These are phyloP conservation scores for Oryza meyeriana DNA, from an alignment of 176 grass and related monocot species.

Conservation along the genomic window DNA sequence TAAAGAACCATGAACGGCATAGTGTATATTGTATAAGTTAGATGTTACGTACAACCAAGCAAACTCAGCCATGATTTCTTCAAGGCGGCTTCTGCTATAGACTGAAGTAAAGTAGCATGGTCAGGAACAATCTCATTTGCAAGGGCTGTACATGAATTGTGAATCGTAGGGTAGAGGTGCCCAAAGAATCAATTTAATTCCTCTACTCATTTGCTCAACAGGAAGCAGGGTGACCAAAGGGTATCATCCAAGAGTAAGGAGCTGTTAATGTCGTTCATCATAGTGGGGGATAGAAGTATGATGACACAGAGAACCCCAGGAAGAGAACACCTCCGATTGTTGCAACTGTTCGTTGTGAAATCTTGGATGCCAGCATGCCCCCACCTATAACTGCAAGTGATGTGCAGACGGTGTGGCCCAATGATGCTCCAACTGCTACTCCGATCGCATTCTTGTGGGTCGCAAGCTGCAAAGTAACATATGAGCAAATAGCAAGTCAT, in stretches of 20 bases:
- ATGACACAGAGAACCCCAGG: constrained; percentile 75
- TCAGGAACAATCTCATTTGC: not conserved
- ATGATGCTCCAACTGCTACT: constrained; percentile 69
- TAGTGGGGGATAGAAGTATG: constrained; percentile 82
- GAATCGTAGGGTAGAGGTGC: not conserved
- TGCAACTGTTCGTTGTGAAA: constrained; percentile 76
- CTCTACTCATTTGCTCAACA: not conserved
- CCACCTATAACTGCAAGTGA: constrained; percentile 80
- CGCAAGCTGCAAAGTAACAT: constrained; percentile 47
- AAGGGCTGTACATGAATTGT: constrained; percentile 6
- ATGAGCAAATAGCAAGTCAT: not conserved
- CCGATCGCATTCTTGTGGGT: constrained; percentile 89
- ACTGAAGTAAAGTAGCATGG: not conserved
- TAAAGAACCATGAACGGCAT: not conserved
- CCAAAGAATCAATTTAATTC: constrained; percentile 5
- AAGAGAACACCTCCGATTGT: constrained; percentile 80
- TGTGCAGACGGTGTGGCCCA: constrained; percentile 79
- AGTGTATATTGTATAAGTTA: constrained; percentile 1
- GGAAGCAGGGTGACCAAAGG: not conserved
- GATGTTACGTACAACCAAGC: constrained; percentile 16
- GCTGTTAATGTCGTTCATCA: constrained; percentile 34
- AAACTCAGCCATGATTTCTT: constrained; percentile 1
- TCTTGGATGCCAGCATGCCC: constrained; percentile 86
- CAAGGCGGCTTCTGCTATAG: not conserved
- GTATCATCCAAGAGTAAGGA: not conserved